Evolutionary conservation across 164 flowering plant genomes (phyloP), one percentile per base, ranked within the genome.

Genomic region (Platanus orientalis): DNA sequence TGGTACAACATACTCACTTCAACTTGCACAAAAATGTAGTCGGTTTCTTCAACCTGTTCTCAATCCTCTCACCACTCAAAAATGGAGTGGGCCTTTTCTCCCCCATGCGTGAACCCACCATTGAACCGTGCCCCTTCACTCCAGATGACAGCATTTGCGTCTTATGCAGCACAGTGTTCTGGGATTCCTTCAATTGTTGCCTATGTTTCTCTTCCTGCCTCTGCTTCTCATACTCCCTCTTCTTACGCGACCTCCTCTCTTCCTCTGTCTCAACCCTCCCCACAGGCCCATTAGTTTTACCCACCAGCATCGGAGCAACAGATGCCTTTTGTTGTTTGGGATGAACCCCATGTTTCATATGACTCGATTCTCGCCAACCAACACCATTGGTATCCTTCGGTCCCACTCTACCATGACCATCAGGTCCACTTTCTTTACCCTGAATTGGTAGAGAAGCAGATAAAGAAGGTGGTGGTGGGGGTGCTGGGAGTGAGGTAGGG

Each of bases 1-100:
- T 17, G n/a, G 9, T 20, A 19, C 59, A n/a, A 64, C 30, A 72
- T 70, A 83, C 98, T 84, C 73, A 89, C 99, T 89, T 94, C 78
- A 94, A 66, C 77, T 88, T 91, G 89, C 97, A 91, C 66, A 92
- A 66, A 68, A 94, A 94, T 0, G 99, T 89, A 0, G 99, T 94
- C 5, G 96, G 97, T 76, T 92, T 94, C 81, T 88, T 94, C 71
- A 94, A 78, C 63, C 90, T 81, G 75, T 89, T 91, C 58, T 94
- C 99, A 40, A 77, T 62, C 76, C 97, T 84, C 60, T 94, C 97
- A 3, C 87, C 81, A 25, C 76, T 69, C 63, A 91, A 66, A 26
- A 91, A 66, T 4, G 87, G 89, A 26, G 84, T 68, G 36, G 86
- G 49, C 76, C 76, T 80, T 69, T 83, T 79, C 48, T 86, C 96